Evolutionary conservation across 495 filamentous ascomycete genomes (phyloP).

Genomic region (Penicillium goetzii): DNA sequence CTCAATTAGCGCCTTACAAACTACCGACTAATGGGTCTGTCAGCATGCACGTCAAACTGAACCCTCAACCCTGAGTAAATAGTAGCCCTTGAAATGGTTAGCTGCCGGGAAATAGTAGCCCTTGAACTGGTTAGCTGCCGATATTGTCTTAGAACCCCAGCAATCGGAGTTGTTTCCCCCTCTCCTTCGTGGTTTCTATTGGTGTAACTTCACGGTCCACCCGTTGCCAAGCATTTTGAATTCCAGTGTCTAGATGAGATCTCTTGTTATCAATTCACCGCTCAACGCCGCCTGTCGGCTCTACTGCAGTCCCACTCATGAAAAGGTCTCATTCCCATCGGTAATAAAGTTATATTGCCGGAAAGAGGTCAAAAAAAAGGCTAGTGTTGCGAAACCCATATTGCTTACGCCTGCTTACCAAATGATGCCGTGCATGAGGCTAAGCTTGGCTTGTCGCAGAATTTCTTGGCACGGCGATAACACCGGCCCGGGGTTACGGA

Average conservation of each 20-base stretch:
- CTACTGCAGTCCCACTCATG: too few species aligned
- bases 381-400: background rate
- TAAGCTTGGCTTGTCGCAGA: background rate
- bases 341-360: background rate
- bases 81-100: background rate
- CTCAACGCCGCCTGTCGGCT: background rate
- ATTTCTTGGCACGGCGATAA: background rate
- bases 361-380: too few species aligned
- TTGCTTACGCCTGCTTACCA: constrained; percentile 8
- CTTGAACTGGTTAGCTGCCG: constrained; percentile 4
- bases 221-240: background rate
- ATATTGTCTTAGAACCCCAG: constrained; percentile 6
- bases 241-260: background rate
- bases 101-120: background rate
- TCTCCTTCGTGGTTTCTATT: background rate
- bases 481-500: background rate
- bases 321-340: background rate
- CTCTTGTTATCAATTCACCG: background rate
- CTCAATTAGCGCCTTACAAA: constrained; percentile 17
- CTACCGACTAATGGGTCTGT: constrained; percentile 15
- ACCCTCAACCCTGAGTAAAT: constrained; percentile 6
- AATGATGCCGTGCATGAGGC: background rate
- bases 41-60: constrained; percentile 19
- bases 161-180: background rate
- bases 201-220: background rate